phyloP scores from a whole-genome alignment of 2,329 filamentous ascomycete species.

The Ramularia endophylla region DNA sequence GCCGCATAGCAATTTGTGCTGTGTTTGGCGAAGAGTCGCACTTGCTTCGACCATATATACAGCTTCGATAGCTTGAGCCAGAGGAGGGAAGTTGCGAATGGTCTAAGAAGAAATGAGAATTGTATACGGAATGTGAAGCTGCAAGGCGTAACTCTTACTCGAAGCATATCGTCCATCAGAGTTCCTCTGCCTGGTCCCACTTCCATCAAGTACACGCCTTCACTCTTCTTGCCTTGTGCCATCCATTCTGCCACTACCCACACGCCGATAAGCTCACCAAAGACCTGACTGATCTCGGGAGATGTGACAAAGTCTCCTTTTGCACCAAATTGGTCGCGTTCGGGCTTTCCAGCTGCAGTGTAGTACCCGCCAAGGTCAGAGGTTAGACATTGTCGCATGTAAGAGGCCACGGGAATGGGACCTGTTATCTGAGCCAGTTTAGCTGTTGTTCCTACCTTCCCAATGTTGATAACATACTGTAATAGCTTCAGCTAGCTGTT shows the following conservation, averaged over 20 bases:
- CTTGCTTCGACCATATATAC: constrained; percentile 97
- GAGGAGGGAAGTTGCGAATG: constrained; percentile 72
- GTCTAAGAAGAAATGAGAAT: constrained; percentile 50
- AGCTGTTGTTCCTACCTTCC: no score
- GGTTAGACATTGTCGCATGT: constrained; percentile 98
- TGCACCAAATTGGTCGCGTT: constrained; percentile 81
- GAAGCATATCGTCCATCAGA: constrained; percentile 91
- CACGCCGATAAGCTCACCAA: constrained; percentile 87
- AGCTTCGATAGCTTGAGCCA: constrained; percentile 71
- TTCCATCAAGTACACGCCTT: constrained; percentile 83
- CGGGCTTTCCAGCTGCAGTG: constrained; percentile 59
- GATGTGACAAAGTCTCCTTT: constrained; percentile 96
- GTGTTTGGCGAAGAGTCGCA: constrained; percentile 65
- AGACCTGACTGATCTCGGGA: constrained; percentile 94
- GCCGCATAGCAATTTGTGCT: constrained; percentile 77
- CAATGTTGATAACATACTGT: constrained; percentile 49
- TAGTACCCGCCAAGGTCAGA: constrained; percentile 91
- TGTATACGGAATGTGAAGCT: constrained; percentile 8
- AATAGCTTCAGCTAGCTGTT: constrained; percentile 80
- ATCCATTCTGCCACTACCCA: constrained; percentile 99
- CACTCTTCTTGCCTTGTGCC: constrained; percentile 68
- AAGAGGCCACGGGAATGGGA: constrained; percentile 83
- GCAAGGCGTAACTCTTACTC: constrained; percentile 50
- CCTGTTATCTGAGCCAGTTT: constrained; percentile 62
- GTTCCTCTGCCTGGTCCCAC: constrained; percentile 91